Conservation (phyloP, 306 rosid genomes). For the Cucurbita moschata region DNA sequence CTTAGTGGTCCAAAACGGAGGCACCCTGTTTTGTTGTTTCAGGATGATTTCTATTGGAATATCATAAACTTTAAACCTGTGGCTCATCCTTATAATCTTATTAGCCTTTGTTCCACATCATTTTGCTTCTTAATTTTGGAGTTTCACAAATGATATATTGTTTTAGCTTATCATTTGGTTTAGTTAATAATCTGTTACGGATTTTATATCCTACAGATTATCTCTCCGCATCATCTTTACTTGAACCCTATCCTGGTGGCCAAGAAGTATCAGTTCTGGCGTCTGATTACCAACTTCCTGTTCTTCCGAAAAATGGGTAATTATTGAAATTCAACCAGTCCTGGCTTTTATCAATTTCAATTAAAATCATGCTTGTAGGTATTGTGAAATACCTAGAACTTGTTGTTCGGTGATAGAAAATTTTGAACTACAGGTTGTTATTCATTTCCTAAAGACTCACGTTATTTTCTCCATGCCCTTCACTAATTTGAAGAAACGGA, state of each 20-base stretch:
- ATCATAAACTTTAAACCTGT: neutral
- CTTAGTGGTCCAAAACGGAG: neutral
- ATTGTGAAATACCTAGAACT: neutral
- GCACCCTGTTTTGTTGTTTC: neutral
- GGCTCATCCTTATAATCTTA: neutral
- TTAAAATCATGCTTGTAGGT: neutral
- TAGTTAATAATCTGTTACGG: neutral
- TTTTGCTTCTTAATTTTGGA: neutral
- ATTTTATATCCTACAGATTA: slow-evolving; percentile 45
- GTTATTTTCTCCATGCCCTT: neutral
- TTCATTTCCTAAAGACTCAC: neutral
- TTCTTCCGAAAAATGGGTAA: slow-evolving; percentile 91
- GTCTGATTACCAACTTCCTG: slow-evolving; percentile 76
- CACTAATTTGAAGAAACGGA: neutral
- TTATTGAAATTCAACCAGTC: neutral
- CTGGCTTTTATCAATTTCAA: neutral
- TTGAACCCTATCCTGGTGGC: slow-evolving; percentile 75
- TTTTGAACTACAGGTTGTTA: neutral
- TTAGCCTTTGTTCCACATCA: neutral
- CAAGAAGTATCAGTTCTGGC: slow-evolving; percentile 85
- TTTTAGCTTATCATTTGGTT: neutral
- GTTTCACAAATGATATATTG: neutral
- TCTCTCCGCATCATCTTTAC: slow-evolving; percentile 77
- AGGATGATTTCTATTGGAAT: neutral
- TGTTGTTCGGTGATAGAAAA: neutral